Evolutionary conservation across 1,284 basidiomycete species (phyloP).

Genomic region (Tilletia caries): DNA sequence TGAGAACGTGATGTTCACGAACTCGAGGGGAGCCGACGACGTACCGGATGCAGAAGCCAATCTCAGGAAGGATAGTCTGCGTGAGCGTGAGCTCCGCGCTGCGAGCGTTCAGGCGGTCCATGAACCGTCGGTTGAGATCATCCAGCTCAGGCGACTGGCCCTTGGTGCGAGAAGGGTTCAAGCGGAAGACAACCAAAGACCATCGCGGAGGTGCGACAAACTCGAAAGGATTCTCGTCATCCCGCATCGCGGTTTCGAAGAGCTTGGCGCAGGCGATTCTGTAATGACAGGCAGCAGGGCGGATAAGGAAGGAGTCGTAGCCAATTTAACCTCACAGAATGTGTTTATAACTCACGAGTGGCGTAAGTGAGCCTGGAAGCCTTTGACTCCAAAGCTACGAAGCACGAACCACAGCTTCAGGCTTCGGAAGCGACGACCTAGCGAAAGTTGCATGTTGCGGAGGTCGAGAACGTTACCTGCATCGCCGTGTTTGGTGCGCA

Average conservation of each 20-base stretch:
- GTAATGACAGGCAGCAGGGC: background rate
- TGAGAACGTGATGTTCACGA: slow-evolving; percentile 29
- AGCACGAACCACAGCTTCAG: slow-evolving; percentile 92
- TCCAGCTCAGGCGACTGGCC: slow-evolving; percentile 23
- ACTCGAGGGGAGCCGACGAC: slow-evolving; percentile 42
- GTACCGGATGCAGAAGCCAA: slow-evolving; percentile 42
- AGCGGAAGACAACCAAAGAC: slow-evolving; percentile 45
- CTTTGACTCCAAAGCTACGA: slow-evolving; percentile 50
- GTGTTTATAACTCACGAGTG: slow-evolving; percentile 13
- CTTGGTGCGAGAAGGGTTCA: slow-evolving; percentile 19
- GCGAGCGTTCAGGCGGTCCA: slow-evolving; percentile 28
- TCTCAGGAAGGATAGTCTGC: slow-evolving; percentile 42
- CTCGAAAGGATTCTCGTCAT: slow-evolving; percentile 22
- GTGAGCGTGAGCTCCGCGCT: slow-evolving; percentile 38
- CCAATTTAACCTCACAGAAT: no score
- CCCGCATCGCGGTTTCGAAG: slow-evolving; percentile 23
- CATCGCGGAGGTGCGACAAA: slow-evolving; percentile 39
- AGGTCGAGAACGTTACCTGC: slow-evolving; percentile 74
- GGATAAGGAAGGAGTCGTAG: no score
- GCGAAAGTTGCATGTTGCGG: slow-evolving; percentile 85
- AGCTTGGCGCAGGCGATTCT: slow-evolving; percentile 27
- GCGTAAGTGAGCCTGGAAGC: slow-evolving; percentile 40
- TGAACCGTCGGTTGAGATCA: slow-evolving; percentile 34
- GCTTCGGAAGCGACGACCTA: slow-evolving; percentile 83
- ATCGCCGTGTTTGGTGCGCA: slow-evolving; percentile 72